Conservation (phyloP, 306 rosid species). For the Quercus gilva region DNA sequence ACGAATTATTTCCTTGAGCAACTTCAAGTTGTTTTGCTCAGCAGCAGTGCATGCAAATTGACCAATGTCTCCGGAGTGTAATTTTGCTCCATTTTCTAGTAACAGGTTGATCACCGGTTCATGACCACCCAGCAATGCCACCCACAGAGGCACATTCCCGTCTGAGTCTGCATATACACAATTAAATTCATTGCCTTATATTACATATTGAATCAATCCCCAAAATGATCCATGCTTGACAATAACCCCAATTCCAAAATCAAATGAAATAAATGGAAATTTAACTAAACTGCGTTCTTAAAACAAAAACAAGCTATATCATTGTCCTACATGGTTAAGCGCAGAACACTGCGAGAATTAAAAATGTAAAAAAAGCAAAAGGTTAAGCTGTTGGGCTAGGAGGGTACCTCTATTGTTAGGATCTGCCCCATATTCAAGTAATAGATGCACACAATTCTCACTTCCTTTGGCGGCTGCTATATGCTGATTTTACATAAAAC, state of each 20-base stretch:
- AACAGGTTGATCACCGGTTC: conserved; percentile 50
- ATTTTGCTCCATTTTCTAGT: conserved; percentile 59
- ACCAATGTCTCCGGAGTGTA: conserved; percentile 56
- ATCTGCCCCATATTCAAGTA: conserved; percentile 68
- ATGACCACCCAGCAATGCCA: conserved; percentile 63
- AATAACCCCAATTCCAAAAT: neutral
- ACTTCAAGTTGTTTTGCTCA: conserved; percentile 56
- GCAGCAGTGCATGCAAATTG: conserved; percentile 63
- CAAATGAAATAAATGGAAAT: no score
- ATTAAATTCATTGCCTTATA: neutral
- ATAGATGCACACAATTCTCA: conserved; percentile 62
- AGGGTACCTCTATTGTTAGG: conserved; percentile 76
- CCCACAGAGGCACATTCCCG: conserved; percentile 82
- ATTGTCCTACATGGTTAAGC: no score
- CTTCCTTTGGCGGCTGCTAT: conserved; percentile 70
- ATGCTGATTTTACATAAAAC: conserved; percentile 50
- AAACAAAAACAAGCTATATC: no score
- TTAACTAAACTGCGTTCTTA: no score
- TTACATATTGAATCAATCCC: neutral
- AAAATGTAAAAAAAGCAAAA: neutral
- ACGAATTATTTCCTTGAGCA: conserved; percentile 52
- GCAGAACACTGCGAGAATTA: neutral
- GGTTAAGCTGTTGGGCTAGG: neutral
- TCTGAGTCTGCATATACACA: conserved; percentile 55
- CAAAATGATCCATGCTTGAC: neutral